A percentile compares a stretch with the other conserved stretches of the same genome.
Conservation (phyloP, 192 early-diverging fungal genomes). For the Coemansia sp. region DNA sequence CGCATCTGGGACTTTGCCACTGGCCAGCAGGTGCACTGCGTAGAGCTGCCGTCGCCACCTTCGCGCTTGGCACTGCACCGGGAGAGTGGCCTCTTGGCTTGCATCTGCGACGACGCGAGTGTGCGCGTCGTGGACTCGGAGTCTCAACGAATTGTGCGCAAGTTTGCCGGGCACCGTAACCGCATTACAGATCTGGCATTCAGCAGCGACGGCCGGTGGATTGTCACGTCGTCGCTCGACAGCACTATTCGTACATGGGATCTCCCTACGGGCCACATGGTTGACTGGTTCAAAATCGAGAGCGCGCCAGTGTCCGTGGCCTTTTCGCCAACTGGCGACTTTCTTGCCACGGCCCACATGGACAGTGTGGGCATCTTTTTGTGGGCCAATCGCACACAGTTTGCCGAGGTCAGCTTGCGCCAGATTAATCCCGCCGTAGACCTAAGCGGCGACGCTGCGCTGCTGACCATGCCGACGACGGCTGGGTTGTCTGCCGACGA, state of each 20-base stretch:
- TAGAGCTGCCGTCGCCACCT: conserved; percentile 66
- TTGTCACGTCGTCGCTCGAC: conserved; percentile 81
- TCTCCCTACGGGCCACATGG: conserved; percentile 83
- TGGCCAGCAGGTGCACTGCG: conserved; percentile 57
- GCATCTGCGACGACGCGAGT: conserved; percentile 79
- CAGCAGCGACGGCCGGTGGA: conserved; percentile 88
- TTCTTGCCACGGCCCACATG: conserved; percentile 87
- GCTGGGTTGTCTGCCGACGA: conserved; percentile 54
- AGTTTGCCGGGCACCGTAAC: conserved; percentile 83
- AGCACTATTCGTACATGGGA: conserved; percentile 94
- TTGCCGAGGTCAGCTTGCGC: conserved; percentile 65
- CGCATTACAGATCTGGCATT: conserved; percentile 88
- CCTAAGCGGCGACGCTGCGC: conserved; percentile 14
- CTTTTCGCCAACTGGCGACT: conserved; percentile 90
- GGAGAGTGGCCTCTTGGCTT: conserved; percentile 77
- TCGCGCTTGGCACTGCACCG: conserved; percentile 60
- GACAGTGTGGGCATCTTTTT: conserved; percentile 88
- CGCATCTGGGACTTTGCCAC: conserved; percentile 84
- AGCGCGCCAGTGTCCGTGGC: conserved; percentile 78
- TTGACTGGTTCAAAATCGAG: conserved; percentile 78
- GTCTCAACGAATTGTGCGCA: conserved; percentile 76
- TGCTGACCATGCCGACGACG: conserved; percentile 60
- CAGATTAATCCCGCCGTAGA: conserved; percentile 48
- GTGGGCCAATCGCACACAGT: conserved; percentile 89
- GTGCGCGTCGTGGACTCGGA: conserved; percentile 88